Base-by-base conservation (phyloP, 805 yeast genomes). In the Saccharomyces cerevisiae region DNA sequence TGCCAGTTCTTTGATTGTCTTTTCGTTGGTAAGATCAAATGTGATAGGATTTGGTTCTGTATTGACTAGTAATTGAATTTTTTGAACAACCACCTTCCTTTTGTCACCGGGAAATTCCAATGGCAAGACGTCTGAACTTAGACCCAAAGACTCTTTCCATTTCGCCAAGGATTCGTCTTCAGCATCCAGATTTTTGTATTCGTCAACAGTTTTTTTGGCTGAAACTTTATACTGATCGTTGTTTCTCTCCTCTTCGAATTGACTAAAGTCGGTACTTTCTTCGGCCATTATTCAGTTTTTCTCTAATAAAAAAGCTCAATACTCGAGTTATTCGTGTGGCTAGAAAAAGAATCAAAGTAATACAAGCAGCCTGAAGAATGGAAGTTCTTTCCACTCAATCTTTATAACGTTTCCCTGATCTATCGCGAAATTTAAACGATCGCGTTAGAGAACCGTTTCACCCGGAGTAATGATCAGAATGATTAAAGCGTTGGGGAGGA, bases 91-190 rank as follows among this genome's bases (percentile, higher is more conserved):
- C 24, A 90, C 96, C 60, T 80, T 80, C 54, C 97, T 79, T 50
- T 75, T 76, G 67, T 89, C 96, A 29, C 84, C 87, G 3, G 87
- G 79, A 54, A 59, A 69, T 51, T 78, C 82, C 28, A 83, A 83
- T 13, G 87, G 91, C 59, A 82, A 74, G 2, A 82, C 67, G 56
- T 82, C 83, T 9, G 82, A 77, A 51, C 82, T 71, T 55, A 90
- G 74, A 0, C 97, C 97, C 31, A 90, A 74, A 1, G 96, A 87
- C 54, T 83, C 87, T 70, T 91, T 91, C 97, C 97, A 90, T 70
- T 87, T 88, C 57, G 85, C 87, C 58, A 90, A 76, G 17, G 95
- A 85, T 70, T 89, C 96, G 68, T 90, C 97, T 62, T 89, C 87
- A 11, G 92, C 92, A 67, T 90, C 97, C 60, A 90, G 72, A 54